These are phyloP conservation scores for Articulospora tetracladia DNA, from an alignment of 495 filamentous ascomycete genomes.

Conservation along the genomic window DNA sequence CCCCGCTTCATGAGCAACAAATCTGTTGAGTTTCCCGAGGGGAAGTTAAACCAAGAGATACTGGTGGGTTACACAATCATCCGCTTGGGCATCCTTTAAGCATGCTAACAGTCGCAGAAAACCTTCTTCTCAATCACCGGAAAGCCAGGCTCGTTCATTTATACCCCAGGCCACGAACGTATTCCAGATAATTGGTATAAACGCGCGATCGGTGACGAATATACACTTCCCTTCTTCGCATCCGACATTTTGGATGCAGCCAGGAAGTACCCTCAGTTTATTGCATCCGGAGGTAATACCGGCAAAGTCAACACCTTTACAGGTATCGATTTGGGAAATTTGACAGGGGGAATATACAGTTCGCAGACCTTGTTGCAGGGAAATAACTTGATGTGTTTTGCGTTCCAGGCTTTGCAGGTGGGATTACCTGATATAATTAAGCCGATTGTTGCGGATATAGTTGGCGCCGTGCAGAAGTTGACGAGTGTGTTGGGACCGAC, in stretches of 20 bases:
- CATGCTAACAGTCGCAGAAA: slow-evolving; percentile 40
- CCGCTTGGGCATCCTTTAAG: slow-evolving; percentile 41
- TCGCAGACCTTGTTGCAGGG: slow-evolving; percentile 36
- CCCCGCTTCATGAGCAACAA: too few relatives aligned
- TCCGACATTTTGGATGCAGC: slow-evolving; percentile 29
- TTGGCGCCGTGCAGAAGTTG: slow-evolving; percentile 29
- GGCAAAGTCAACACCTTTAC: slow-evolving; percentile 52
- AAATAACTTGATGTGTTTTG: slow-evolving; percentile 46
- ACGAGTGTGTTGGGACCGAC: slow-evolving; percentile 7
- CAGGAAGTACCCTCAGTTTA: slow-evolving; percentile 24
- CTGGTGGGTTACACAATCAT: slow-evolving; percentile 43
- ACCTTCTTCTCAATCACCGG: slow-evolving; percentile 43
- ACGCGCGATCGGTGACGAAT: slow-evolving; percentile 21
- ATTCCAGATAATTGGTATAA: slow-evolving; percentile 41
- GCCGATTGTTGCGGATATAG: slow-evolving; percentile 28
- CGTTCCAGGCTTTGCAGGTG: slow-evolving; percentile 37
- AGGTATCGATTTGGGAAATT: slow-evolving; percentile 40
- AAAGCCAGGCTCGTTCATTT: slow-evolving; percentile 33
- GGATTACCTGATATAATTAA: slow-evolving; percentile 35
- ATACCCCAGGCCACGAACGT: slow-evolving; percentile 44
- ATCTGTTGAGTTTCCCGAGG: too few relatives aligned
- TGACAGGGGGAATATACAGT: slow-evolving; percentile 49
- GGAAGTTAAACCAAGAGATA: too few relatives aligned
- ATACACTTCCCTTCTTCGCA: slow-evolving; percentile 17
- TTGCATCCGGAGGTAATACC: slow-evolving; percentile 52